Percentiles rank a stretch among this genome's conserved stretches.
Evolutionary conservation across 2,329 filamentous ascomycete genomes (phyloP).

Genomic region (Phialophora tarda): DNA sequence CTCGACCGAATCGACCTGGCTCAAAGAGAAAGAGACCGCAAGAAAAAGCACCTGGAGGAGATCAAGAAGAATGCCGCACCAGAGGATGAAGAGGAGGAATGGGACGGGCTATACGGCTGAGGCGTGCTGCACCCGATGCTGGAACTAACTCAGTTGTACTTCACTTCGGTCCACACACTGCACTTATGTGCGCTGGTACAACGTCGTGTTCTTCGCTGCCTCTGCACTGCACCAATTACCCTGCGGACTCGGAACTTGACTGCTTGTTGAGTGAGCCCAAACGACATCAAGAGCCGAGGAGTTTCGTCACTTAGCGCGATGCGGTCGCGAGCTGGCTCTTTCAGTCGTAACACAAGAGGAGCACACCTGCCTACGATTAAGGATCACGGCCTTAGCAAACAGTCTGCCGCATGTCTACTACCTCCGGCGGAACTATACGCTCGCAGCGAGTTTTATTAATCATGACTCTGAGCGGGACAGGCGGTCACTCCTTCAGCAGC

Average conservation of each 20-base stretch:
- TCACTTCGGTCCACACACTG: not conserved
- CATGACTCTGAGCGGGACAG: not conserved
- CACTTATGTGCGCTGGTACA: not conserved
- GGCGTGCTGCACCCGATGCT: not conserved
- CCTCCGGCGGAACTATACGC: not conserved
- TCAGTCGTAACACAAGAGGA: not conserved
- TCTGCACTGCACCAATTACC: not conserved
- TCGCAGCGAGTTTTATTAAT: not conserved
- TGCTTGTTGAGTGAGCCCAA: not conserved
- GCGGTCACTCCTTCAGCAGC: not conserved
- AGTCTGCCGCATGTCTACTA: not conserved
- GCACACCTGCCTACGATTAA: not conserved
- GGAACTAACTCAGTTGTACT: not conserved
- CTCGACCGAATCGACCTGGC: slow-evolving; percentile 65
- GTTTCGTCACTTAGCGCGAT: not conserved
- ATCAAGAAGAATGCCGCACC: slow-evolving; percentile 42
- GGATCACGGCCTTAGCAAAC: not conserved
- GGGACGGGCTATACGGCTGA: slow-evolving; percentile 57
- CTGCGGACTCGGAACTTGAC: not conserved
- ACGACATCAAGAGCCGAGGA: not conserved
- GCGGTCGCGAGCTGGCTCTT: not conserved
- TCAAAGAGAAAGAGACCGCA: slow-evolving; percentile 60
- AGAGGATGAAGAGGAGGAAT: slow-evolving; percentile 53
- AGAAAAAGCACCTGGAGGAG: slow-evolving; percentile 48
- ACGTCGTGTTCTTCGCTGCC: not conserved